These are phyloP conservation scores for Bondarzewia mesenterica DNA, from an alignment of 1,284 basidiomycete genomes.

Conservation along the genomic window DNA sequence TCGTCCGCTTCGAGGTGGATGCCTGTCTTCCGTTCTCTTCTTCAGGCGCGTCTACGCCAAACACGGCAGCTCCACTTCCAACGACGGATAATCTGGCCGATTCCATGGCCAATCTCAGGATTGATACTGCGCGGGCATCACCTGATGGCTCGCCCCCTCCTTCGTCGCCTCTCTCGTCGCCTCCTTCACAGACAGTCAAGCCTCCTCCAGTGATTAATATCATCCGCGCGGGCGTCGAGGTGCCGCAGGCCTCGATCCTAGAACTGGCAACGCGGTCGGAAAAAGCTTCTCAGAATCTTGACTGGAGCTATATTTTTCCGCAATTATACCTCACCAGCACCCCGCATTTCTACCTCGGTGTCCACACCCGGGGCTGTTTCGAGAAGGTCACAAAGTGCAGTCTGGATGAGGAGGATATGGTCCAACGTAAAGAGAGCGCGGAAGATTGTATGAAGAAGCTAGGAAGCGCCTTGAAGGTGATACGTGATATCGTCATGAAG, in stretches of 20 bases:
- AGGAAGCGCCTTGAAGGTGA: slow-evolving; percentile 27
- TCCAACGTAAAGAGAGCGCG: slow-evolving; percentile 19
- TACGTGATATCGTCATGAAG: slow-evolving; percentile 33
- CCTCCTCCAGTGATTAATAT: slow-evolving; percentile 4
- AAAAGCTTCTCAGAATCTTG: slow-evolving; percentile 11
- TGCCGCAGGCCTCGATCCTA: slow-evolving; percentile 28
- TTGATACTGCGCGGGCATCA: too few species aligned
- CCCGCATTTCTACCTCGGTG: slow-evolving; percentile 26
- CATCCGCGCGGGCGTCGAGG: slow-evolving; percentile 14
- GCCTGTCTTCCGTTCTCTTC: slow-evolving; percentile 14
- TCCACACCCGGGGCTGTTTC: slow-evolving; percentile 26
- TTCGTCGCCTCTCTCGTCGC: too few species aligned
- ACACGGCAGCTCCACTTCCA: neutral
- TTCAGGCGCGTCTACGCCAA: neutral
- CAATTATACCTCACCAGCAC: slow-evolving; percentile 35
- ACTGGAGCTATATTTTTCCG: slow-evolving; percentile 31
- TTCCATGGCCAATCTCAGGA: slow-evolving; percentile 22
- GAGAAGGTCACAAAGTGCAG: slow-evolving; percentile 6
- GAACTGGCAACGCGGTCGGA: slow-evolving; percentile 31
- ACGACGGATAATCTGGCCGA: slow-evolving; percentile 24
- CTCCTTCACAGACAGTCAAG: neutral
- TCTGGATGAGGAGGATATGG: slow-evolving; percentile 12
- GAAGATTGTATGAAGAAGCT: slow-evolving; percentile 33
- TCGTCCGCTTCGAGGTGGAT: slow-evolving; percentile 26
- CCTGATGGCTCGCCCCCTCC: neutral